A percentile compares a stretch with the other conserved stretches of the same genome.
Conservation (phyloP, 2,329 filamentous ascomycete genomes). For the Aspergillus sp. region DNA sequence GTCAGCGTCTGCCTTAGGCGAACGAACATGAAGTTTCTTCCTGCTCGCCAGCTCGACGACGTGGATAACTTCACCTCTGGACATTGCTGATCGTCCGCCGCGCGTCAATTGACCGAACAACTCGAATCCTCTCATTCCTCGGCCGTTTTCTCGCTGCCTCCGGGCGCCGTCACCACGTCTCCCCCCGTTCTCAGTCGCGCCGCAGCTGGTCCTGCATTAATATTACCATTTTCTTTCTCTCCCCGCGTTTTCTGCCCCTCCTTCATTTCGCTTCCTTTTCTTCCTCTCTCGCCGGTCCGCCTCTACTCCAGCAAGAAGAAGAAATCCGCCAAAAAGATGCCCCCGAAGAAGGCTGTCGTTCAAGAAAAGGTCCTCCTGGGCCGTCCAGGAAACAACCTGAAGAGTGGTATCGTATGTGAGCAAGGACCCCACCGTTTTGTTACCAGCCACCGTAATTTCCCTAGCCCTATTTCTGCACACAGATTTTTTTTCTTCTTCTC, state of each 20-base stretch:
- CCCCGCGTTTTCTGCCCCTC: constrained; percentile 26
- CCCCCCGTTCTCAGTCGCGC: constrained; percentile 48
- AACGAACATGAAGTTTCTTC: not conserved
- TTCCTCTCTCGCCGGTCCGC: constrained; percentile 38
- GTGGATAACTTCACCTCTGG: no score
- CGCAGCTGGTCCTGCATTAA: constrained; percentile 66
- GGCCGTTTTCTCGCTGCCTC: constrained; percentile 16
- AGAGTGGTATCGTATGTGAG: constrained; percentile 95
- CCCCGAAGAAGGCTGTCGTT: constrained; percentile 87
- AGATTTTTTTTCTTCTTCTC: constrained; percentile 4
- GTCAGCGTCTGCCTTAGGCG: not conserved
- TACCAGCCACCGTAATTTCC: constrained; percentile 11
- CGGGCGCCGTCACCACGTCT: constrained; percentile 54
- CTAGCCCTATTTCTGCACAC: constrained; percentile 3
- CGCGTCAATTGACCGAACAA: not conserved
- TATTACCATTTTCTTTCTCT: constrained; percentile 23
- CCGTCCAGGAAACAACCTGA: constrained; percentile 94
- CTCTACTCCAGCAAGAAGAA: constrained; percentile 57
- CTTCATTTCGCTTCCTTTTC: constrained; percentile 51
- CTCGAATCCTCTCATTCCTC: not conserved
- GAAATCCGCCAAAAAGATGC: constrained; percentile 70
- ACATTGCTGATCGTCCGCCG: no score
- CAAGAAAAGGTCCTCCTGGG: constrained; percentile 97
- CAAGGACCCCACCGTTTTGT: constrained; percentile 37
- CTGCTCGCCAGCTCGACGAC: no score